Evolutionary conservation across 495 filamentous ascomycete species (phyloP).

Genomic region (Talaromyces wortmannii): DNA sequence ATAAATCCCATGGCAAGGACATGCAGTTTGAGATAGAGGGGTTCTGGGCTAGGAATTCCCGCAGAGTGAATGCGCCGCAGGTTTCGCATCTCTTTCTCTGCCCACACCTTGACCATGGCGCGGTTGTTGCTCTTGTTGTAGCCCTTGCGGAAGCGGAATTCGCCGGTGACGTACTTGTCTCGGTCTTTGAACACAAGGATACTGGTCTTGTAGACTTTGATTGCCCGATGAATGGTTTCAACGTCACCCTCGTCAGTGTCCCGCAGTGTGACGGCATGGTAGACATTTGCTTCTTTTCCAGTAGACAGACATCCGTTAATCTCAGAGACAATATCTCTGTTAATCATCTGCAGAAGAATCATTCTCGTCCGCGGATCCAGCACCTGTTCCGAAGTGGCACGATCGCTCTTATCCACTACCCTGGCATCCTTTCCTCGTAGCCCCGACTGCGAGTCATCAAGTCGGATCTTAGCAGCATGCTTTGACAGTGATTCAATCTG

Average conservation of each 20-base stretch:
- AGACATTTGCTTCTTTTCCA: slow-evolving; percentile 97
- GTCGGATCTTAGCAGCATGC: slow-evolving; percentile 83
- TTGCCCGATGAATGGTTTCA: slow-evolving; percentile 59
- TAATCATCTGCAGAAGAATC: slow-evolving; percentile 93
- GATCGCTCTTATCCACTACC: slow-evolving; percentile 73
- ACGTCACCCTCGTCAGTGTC: slow-evolving; percentile 20
- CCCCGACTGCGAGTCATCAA: slow-evolving; percentile 59
- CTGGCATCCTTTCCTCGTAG: slow-evolving; percentile 37
- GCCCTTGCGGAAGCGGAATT: slow-evolving; percentile 74
- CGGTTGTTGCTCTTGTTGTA: slow-evolving; percentile 89
- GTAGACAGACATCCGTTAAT: slow-evolving; percentile 90
- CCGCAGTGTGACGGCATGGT: slow-evolving; percentile 60
- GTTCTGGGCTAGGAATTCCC: slow-evolving; percentile 86
- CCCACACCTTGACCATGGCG: slow-evolving; percentile 96
- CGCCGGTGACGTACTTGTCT: slow-evolving; percentile 88
- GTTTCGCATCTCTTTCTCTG: slow-evolving; percentile 97
- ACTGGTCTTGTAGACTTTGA: slow-evolving; percentile 97
- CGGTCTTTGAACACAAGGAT: slow-evolving; percentile 97
- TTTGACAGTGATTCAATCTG: slow-evolving; percentile 75
- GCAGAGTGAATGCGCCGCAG: slow-evolving; percentile 73
- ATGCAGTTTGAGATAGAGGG: slow-evolving; percentile 77
- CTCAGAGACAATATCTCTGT: slow-evolving; percentile 70
- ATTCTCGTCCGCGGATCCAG: slow-evolving; percentile 89
- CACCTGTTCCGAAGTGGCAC: slow-evolving; percentile 89
- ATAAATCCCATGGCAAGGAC: slow-evolving; percentile 92